Base-by-base conservation (phyloP, 139 green algal species). In the Dunaliella sp. region DNA sequence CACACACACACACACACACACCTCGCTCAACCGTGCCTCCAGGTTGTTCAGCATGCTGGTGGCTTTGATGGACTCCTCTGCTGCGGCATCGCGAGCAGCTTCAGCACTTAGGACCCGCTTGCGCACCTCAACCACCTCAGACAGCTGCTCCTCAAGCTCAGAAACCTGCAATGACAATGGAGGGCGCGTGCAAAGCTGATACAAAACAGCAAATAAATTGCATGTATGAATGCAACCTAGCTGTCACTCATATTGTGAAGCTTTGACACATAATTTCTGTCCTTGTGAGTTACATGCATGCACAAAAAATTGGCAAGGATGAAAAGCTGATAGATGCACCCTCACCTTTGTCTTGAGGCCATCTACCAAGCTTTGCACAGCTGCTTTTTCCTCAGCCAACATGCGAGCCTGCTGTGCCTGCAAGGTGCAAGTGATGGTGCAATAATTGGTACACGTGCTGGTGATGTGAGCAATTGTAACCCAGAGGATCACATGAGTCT, bases 1-100 rank as follows among this genome's bases (percentile, higher is more conserved):
- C n/a, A n/a, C 48, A 78, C 3, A 32, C 73, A 78, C 73, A 32
- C 22, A 78, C 30, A 3, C 0, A 37, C 79, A 12, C 32, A 86
- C 86, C 86, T 89, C 82, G 36, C 81, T 75, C 77, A 89, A 37
- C 22, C 86, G 82, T 36, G 77, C 76, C 77, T 89, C 86, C 86
- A 89, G 58, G 83, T 89, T 89, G 59, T 33, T 30, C 33, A 89
- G 26, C 86, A 89, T 89, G n/a, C 48, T 59, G 25, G 35, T 58
- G 31, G 80, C 59, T 1, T 82, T 57, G 0, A 48, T 28, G 58
- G 83, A 35, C 58, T 89, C 86, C 31, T 36, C 36, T 26, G 74
- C 3, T 1, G 59, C 36, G 12, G 82, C 65, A 65, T 87, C 77
- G 0, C 78, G 58, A 1, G 36, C 77, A 34, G 35, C 59, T 82